phyloP scores from a whole-genome alignment of 495 filamentous ascomycete genomes.

The Usnea hakonensis region DNA sequence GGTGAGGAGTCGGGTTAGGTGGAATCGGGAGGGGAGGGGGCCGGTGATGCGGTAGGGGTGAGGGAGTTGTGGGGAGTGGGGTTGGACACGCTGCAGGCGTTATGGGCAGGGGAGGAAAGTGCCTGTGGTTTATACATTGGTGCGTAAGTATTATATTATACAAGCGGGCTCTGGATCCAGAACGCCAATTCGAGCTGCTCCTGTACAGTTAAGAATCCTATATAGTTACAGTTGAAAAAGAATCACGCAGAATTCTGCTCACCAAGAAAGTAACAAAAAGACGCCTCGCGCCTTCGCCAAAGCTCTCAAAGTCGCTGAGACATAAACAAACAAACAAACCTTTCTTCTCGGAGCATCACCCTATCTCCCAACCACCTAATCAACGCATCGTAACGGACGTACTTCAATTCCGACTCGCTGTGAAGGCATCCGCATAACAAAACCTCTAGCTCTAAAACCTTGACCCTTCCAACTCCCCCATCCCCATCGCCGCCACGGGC shows the following conservation, averaged over 20 bases:
- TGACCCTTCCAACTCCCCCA: neutral
- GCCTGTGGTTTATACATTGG: neutral
- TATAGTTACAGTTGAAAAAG: neutral
- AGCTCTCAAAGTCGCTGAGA: neutral
- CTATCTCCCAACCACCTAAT: too few species aligned
- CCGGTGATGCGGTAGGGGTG: slow-evolving; percentile 72
- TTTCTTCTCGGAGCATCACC: too few species aligned
- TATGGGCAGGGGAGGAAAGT: neutral
- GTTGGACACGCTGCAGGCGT: neutral
- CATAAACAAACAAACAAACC: neutral
- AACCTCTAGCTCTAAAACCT: neutral
- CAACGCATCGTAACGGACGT: neutral
- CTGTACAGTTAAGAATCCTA: neutral
- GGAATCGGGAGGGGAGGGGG: slow-evolving; percentile 89
- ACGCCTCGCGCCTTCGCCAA: neutral
- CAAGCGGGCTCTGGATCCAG: neutral
- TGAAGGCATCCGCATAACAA: neutral
- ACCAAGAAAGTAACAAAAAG: neutral
- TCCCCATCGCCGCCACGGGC: neutral
- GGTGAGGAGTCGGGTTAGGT: slow-evolving; percentile 82
- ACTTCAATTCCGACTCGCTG: too few species aligned
- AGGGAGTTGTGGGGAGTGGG: neutral
- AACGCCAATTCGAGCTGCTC: neutral
- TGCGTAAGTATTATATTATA: neutral
- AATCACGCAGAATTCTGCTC: neutral